These are phyloP conservation scores for Penicillium desertorum DNA, from an alignment of 495 filamentous ascomycete species.

Conservation along the genomic window DNA sequence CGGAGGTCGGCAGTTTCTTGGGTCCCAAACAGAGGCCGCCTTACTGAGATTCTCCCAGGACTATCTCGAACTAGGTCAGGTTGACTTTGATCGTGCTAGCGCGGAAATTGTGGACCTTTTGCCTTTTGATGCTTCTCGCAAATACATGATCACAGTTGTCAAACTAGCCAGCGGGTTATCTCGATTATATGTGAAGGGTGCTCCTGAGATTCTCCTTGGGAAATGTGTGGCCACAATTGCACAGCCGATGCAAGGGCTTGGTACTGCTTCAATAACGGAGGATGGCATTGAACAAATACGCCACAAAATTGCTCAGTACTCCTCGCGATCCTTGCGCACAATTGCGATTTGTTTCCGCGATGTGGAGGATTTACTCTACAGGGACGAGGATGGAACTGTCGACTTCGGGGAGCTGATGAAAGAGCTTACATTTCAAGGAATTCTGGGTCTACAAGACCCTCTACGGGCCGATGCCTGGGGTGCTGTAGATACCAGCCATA, in stretches of 20 bases:
- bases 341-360: conserved; percentile 55
- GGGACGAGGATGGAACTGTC: conserved; percentile 39
- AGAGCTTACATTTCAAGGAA: conserved; percentile 50
- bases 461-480: conserved; percentile 62
- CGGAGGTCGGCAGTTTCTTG: conserved; percentile 51
- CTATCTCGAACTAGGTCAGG: conserved; percentile 48
- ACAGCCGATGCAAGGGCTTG: background rate
- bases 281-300: background rate
- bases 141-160: conserved; percentile 56
- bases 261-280: background rate
- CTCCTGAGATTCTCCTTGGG: conserved; percentile 54
- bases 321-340: conserved; percentile 33
- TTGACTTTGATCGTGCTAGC: conserved; percentile 50
- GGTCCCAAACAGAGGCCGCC: conserved; percentile 60
- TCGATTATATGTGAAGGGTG: conserved; percentile 58
- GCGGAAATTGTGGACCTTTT: conserved; percentile 53
- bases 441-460: conserved; percentile 59
- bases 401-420: conserved; percentile 50
- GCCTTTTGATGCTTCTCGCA: conserved; percentile 59
- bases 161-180: conserved; percentile 51
- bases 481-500: conserved; percentile 65
- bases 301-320: conserved; percentile 5
- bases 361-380: conserved; percentile 53
- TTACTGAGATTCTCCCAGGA: conserved; percentile 54
- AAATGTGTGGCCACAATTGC: conserved; percentile 31